Base-by-base conservation (phyloP, 805 yeast genomes). In the Sugiyamaella lignohabitans region DNA sequence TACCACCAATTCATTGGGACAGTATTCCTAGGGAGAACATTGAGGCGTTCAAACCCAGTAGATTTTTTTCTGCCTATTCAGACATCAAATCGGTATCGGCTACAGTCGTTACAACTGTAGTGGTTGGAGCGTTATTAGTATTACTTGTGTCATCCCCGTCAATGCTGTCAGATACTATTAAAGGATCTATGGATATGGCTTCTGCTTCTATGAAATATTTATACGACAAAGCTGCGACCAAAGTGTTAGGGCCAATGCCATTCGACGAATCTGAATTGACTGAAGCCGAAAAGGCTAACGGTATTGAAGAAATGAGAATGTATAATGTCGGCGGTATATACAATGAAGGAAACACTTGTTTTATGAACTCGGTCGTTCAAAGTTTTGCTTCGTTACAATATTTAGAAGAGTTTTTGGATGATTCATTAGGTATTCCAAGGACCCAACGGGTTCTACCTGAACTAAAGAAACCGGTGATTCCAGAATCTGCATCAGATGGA, bases 331-430 rank as follows among this genome's bases (percentile, higher is more conserved):
- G 96, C 21, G 97, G 97, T 1, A 72, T 89, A 32, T 74, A 77
- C 49, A 89, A 89, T 61, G 95, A 87, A 53, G 96, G 97, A 11
- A 89, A 89, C 61, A 87, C 96, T 0, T 89, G 97, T 64, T 89
- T 89, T 58, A 87, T 88, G 94, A 89, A 89, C 66, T 79, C 88
- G 20, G 96, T 89, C 1, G 64, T 89, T 22, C 97, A 89, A 63
- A 76, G 85, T 16, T 66, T 88, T 47, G 88, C 95, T 0, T 82
- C 91, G 0, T 82, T 93, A 0, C 71, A 74, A 21, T 76, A 80
- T 30, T 67, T 87, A 32, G 55, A 71, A 17, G 68, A 70, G 18
- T 85, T 82, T 56, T 69, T 85, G 40, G 75, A 78, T 36, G 65
- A 69, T 27, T 27, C 32, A 27, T 27, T 27, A 27, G 32, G 32